Evolutionary conservation across 2,329 filamentous ascomycete species (phyloP).

Genomic region (Neonectria hederae): DNA sequence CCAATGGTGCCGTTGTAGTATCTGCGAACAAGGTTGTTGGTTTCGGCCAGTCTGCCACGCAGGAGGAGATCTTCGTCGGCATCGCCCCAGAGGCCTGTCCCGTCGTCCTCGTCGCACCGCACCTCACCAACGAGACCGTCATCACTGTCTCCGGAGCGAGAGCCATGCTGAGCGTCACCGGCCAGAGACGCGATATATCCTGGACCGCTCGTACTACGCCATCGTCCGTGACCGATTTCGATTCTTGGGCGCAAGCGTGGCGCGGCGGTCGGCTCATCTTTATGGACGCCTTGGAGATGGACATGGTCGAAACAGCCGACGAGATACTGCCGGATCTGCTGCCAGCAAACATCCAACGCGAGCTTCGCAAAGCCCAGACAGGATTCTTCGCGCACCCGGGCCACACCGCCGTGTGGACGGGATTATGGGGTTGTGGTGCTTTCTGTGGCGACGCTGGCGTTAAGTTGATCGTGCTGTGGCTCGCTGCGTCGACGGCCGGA

Average conservation of each 20-base stretch:
- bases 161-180: conserved; percentile 43
- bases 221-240: neutral
- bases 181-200: conserved; percentile 43
- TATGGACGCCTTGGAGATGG: conserved; percentile 51
- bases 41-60: conserved; percentile 49
- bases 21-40: conserved; percentile 48
- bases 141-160: conserved; percentile 42
- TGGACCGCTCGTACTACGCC: conserved; percentile 26
- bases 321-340: conserved; percentile 41
- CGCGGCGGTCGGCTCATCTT: conserved; percentile 45
- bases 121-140: conserved; percentile 38
- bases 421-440: conserved; percentile 49
- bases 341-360: conserved; percentile 40
- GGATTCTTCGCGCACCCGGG: conserved; percentile 40
- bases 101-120: conserved; percentile 47
- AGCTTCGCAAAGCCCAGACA: conserved; percentile 43
- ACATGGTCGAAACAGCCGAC: conserved; percentile 34
- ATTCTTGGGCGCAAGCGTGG: conserved; percentile 16
- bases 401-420: conserved; percentile 37
- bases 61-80: conserved; percentile 49
- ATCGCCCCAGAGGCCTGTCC: conserved; percentile 48
- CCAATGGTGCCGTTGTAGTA: conserved; percentile 42
- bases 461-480: conserved; percentile 46
- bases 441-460: conserved; percentile 47
- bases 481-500: conserved; percentile 42